phyloP scores from a whole-genome alignment of 1,139 yeast genomes.

The Trichomonascaceae sp. region DNA sequence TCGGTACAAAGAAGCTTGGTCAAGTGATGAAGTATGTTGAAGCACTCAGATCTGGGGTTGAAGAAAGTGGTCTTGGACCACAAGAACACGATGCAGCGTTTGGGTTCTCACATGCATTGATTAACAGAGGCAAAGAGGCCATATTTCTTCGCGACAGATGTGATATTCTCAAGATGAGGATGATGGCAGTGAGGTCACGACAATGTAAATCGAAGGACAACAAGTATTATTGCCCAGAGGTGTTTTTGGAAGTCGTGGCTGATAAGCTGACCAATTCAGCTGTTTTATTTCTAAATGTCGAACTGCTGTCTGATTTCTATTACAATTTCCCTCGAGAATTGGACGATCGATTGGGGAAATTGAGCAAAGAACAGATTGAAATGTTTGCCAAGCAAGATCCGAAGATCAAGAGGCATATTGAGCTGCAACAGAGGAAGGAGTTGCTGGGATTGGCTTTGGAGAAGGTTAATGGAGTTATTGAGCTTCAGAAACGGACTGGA shows the following conservation, averaged over 20 bases:
- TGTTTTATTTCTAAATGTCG: slow-evolving; percentile 87
- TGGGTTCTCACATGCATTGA: slow-evolving; percentile 67
- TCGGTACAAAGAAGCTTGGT: slow-evolving; percentile 76
- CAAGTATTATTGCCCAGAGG: slow-evolving; percentile 90
- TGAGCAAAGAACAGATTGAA: slow-evolving; percentile 75
- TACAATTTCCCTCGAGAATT: slow-evolving; percentile 93
- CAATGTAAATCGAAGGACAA: slow-evolving; percentile 73
- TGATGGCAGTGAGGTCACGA: slow-evolving; percentile 67
- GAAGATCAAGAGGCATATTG: slow-evolving; percentile 80
- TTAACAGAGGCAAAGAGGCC: slow-evolving; percentile 74
- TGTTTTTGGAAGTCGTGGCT: slow-evolving; percentile 86
- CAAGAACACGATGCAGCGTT: slow-evolving; percentile 50
- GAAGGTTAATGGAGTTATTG: slow-evolving; percentile 84
- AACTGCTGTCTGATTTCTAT: slow-evolving; percentile 86
- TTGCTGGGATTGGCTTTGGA: slow-evolving; percentile 73
- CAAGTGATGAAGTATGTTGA: slow-evolving; percentile 75
- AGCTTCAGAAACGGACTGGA: slow-evolving; percentile 41
- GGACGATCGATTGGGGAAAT: slow-evolving; percentile 63
- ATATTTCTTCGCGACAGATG: slow-evolving; percentile 72
- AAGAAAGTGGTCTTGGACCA: slow-evolving; percentile 4
- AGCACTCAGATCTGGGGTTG: slow-evolving; percentile 36
- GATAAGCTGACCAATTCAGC: slow-evolving; percentile 91
- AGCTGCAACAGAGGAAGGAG: slow-evolving; percentile 88
- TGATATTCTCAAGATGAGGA: slow-evolving; percentile 65
- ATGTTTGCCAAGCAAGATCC: slow-evolving; percentile 93